Evolutionary conservation across 495 filamentous ascomycete species (phyloP), one percentile per base, ranked within the genome.

Genomic region (Durotheca rogersii): DNA sequence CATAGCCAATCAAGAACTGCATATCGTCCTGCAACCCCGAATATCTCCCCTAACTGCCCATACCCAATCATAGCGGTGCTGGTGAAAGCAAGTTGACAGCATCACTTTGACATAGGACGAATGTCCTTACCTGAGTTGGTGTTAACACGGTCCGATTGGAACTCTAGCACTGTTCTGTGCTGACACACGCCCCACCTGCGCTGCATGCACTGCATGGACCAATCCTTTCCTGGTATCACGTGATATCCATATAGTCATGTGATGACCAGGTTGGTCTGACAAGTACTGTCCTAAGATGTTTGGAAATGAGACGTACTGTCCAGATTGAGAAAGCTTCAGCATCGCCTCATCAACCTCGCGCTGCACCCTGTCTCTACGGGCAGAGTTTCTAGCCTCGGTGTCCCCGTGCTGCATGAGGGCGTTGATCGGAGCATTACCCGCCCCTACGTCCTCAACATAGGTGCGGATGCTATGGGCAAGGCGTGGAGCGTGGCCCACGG

Each of bases 281-380:
- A 35, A 16, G 12, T 7, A 15, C 12, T 35, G 33, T 16, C 33
- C 2, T 7, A 16, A 14, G 34, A 37, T 14, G n/a, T 14, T 1
- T 19, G 1, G 20, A 45, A 46, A 41, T 0, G 4, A 25, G 9
- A 51, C 53, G n/a, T 46, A 50, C 46, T 56, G 16, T 33, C 11
- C 38, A 23, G n/a, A 6, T 10, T 37, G 34, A 9, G 7, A 2
- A 10, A 17, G n/a, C 7, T 37, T 37, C 4, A 18, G 7, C 15
- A 19, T 10, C 16, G 16, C 34, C 10, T 18, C 34, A 2, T 37
- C 15, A 10, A 37, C 7, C 34, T 18, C 34, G 15, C 16, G 15
- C 3, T 14, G 34, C 6, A 37, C 34, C 7, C 21, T 37, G 16
- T 6, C 34, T 1, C n/a, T 7, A 7, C 34, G 34, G 15, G 9